These are phyloP conservation scores for Dryas alaskensis DNA, from an alignment of 306 rosid species.

Conservation along the genomic window DNA sequence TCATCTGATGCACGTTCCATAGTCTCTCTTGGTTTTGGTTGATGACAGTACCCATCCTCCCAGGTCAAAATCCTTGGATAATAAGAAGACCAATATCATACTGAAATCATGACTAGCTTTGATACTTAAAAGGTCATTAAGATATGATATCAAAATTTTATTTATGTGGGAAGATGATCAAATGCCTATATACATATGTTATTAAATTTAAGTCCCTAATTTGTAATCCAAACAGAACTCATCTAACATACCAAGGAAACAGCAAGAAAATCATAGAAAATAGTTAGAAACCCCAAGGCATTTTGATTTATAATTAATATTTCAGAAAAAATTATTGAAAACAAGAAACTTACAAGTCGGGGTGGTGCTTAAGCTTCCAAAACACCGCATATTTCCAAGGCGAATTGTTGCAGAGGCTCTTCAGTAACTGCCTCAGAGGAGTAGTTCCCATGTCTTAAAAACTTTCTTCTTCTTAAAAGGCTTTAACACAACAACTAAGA, in stretches of 20 bases:
- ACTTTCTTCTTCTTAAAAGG: not conserved
- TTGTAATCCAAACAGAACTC: not conserved
- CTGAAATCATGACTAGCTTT: slow-evolving; percentile 16
- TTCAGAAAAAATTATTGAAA: not conserved
- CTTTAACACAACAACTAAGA: slow-evolving; percentile 21
- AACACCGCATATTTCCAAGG: slow-evolving; percentile 84
- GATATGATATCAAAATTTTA: not conserved
- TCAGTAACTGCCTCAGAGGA: slow-evolving; percentile 53
- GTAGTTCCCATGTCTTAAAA: slow-evolving; percentile 48
- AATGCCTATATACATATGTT: not conserved
- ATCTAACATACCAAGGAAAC: not conserved
- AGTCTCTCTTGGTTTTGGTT: slow-evolving; percentile 40
- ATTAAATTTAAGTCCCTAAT: too few species aligned
- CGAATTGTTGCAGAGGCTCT: slow-evolving; percentile 58
- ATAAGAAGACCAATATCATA: slow-evolving; percentile 24
- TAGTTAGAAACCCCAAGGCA: not conserved
- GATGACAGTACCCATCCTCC: slow-evolving; percentile 68
- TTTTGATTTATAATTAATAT: not conserved
- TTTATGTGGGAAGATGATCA: too few species aligned
- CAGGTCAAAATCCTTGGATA: slow-evolving; percentile 71
- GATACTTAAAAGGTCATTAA: not conserved
- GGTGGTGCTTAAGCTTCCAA: slow-evolving; percentile 75
- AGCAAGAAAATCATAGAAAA: not conserved
- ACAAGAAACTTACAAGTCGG: slow-evolving; percentile 30
- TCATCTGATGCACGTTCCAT: slow-evolving; percentile 33